A percentile compares a stretch with the other conserved stretches of the same genome.
Evolutionary conservation across 2,329 filamentous ascomycete genomes (phyloP).

Genomic region (Mycosphaerella arachidis): DNA sequence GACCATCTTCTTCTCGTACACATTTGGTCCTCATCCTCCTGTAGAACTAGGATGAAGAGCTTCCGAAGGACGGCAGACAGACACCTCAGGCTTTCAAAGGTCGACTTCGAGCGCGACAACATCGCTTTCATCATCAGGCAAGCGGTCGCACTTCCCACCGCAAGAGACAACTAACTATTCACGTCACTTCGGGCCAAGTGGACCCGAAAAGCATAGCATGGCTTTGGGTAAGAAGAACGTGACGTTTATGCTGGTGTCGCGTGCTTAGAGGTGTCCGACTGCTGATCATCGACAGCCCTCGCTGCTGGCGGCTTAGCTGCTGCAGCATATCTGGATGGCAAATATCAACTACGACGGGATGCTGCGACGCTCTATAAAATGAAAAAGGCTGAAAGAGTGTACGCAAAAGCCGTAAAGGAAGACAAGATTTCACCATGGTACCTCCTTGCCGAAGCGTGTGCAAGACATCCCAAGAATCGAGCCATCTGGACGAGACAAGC

Average conservation of each 20-base stretch:
- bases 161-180: neutral
- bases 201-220: neutral
- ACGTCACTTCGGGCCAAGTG: neutral
- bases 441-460: constrained; percentile 23
- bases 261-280: neutral
- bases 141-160: neutral
- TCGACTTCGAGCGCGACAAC: too few species aligned
- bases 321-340: constrained; percentile 62
- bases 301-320: constrained; percentile 30
- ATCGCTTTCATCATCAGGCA: too few species aligned
- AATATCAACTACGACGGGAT: constrained; percentile 62
- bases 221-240: neutral
- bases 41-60: neutral
- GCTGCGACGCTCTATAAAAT: constrained; percentile 42
- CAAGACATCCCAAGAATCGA: constrained; percentile 44
- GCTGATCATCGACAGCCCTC: neutral
- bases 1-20: neutral
- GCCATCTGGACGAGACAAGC: constrained; percentile 61
- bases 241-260: neutral
- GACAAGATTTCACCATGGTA: constrained; percentile 27
- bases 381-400: constrained; percentile 43
- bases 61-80: too few species aligned
- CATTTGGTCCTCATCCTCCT: neutral
- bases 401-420: constrained; percentile 39
- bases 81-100: too few species aligned